Evolutionary conservation across 148 eudicot genomes (phyloP).

Genomic region (Vaccinium macrocarpon): DNA sequence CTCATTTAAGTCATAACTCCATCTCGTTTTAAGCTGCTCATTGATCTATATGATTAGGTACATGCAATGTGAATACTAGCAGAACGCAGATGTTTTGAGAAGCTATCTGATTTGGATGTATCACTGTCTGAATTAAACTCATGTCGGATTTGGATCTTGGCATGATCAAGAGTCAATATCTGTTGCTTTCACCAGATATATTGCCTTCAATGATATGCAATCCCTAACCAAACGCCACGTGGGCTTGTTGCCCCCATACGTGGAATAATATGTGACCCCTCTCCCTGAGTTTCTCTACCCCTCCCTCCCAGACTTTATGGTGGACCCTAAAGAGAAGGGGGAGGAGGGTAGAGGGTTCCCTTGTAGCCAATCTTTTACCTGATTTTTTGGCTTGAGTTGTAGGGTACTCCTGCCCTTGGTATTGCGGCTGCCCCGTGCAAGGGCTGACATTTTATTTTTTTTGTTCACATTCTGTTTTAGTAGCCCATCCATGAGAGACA

Average conservation of each 20-base stretch:
- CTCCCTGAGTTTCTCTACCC: neutral
- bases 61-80: too few relatives aligned
- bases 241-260: neutral
- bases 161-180: too few relatives aligned
- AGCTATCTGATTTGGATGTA: too few relatives aligned
- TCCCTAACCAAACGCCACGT: neutral
- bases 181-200: too few relatives aligned
- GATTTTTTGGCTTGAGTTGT: neutral
- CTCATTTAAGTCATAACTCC: too few relatives aligned
- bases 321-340: neutral
- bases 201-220: neutral
- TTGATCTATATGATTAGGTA: too few relatives aligned
- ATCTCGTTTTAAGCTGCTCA: too few relatives aligned
- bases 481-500: neutral
- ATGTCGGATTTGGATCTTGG: too few relatives aligned
- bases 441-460: neutral
- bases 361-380: neutral
- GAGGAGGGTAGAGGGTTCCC: neutral
- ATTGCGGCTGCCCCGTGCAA: slow-evolving; percentile 2
- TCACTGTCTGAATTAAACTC: too few relatives aligned
- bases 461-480: neutral
- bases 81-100: too few relatives aligned
- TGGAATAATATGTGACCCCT: neutral
- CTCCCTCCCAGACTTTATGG: neutral
- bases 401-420: neutral